Evolutionary conservation across 306 rosid species (phyloP).

Genomic region (Oemleria cerasiformis): DNA sequence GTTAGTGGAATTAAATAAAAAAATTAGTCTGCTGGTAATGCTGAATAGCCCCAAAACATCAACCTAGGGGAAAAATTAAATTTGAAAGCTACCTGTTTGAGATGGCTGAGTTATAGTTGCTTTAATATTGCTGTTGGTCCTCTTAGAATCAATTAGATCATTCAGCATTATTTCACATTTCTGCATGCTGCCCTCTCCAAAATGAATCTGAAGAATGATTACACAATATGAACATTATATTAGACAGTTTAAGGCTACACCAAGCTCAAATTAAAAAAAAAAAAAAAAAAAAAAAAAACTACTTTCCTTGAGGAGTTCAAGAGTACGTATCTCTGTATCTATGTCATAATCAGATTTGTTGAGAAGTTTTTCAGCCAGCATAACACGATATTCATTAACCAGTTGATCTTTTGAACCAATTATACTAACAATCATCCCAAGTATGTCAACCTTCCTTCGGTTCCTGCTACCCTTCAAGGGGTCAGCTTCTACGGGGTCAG

Average conservation of each 20-base stretch:
- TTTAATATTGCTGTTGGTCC: constrained; percentile 72
- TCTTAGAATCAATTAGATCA: constrained; percentile 87
- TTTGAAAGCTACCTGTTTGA: constrained; percentile 42
- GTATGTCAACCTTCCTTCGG: constrained; percentile 90
- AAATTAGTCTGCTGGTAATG: not conserved
- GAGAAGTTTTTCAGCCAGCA: constrained; percentile 97
- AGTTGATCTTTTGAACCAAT: constrained; percentile 95
- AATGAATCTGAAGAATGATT: constrained; percentile 67
- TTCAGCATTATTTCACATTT: constrained; percentile 97
- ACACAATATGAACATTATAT: constrained; percentile 24
- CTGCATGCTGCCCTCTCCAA: constrained; percentile 97
- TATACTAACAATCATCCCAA: constrained; percentile 94
- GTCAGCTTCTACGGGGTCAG: constrained; percentile 98
- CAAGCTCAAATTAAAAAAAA: constrained; percentile 15
- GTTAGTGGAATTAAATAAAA: constrained; percentile 14
- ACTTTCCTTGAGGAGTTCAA: constrained; percentile 90
- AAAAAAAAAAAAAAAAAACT: constrained; percentile 3
- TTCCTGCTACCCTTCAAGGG: constrained; percentile 86
- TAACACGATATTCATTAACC: constrained; percentile 90
- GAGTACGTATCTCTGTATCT: constrained; percentile 87
- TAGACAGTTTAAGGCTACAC: constrained; percentile 3
- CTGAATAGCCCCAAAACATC: constrained; percentile 9
- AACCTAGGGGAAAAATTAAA: not conserved
- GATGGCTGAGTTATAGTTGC: constrained; percentile 69
- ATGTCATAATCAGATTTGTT: constrained; percentile 96